Evolutionary conservation across 2,329 filamentous ascomycete genomes (phyloP), one percentile per base, ranked within the genome.

Genomic region (Phyllosticta citriasiana): DNA sequence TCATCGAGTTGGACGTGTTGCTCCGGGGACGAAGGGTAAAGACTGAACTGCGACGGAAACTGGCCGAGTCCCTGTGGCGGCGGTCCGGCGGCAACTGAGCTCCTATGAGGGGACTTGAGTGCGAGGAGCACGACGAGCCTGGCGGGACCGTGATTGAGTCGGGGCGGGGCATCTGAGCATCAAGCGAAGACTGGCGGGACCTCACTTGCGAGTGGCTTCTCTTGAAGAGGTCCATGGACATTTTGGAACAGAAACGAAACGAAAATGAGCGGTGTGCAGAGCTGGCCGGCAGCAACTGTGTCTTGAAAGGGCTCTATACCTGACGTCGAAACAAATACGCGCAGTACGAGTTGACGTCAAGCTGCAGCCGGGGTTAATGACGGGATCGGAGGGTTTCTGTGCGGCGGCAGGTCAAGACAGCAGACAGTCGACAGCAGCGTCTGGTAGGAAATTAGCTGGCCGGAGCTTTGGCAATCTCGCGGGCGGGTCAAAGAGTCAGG

Each of bases 1-100:
- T 25, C 71, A 72, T 62, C 24, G 72, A 74, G 16, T 66, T 67
- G 35, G 68, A 66, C 7, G 73, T 75, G 25, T 74, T 74, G 53
- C 72, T 74, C 57, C 73, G 67, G 7, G 72, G 71, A 47, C 73
- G 70, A 33, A 74, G 63, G 24, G 68, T 72, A 60, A 75, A 74
- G 2, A 75, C 69, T 9, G 72, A 74, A 53, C 62, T 70, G 62
- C 73, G 67, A 61, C 68, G 55, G 24, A 57, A 51, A 30, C 72
- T 35, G 63, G 65, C 6, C 64, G 57, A 26, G 66, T 59, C 19
- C 63, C 61, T 64, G 65, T 66, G 53, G 55, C 64, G 67, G 57
- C 66, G 71, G 56, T 73, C 71, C n/a, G 60, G 60, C 57, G 71
- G 68, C 26, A 70, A 73, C 50, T 69, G 67, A 22, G 66, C 27